Percentiles rank a stretch among this genome's conserved stretches.
Conservation (phyloP, 2,329 filamentous ascomycete genomes). For the Huntiella decipiens region DNA sequence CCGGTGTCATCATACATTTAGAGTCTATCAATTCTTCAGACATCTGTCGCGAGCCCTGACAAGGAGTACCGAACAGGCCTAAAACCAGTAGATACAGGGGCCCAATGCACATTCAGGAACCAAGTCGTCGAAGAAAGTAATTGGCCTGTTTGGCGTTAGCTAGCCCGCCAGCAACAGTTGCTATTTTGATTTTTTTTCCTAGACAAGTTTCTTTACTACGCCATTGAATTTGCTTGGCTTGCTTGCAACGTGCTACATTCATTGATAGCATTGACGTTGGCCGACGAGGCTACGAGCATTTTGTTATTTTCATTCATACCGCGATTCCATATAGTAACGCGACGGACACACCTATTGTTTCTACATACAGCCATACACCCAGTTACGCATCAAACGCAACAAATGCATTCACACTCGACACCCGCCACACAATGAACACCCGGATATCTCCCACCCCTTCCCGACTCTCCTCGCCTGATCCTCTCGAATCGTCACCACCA, state of each 20-base stretch:
- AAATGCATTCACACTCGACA: too few relatives aligned
- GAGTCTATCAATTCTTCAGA: too few relatives aligned
- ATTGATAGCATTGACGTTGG: too few relatives aligned
- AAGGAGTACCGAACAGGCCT: not conserved
- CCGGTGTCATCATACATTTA: too few relatives aligned
- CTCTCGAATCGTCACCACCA: conserved; percentile 8
- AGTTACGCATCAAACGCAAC: too few relatives aligned
- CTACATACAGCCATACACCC: too few relatives aligned
- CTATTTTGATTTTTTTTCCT: not conserved
- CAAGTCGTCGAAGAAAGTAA: not conserved
- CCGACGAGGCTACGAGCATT: too few relatives aligned
- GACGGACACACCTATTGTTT: too few relatives aligned
- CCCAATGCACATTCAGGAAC: not conserved
- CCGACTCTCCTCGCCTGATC: conserved; percentile 9
- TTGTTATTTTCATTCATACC: too few relatives aligned
- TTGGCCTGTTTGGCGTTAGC: not conserved
- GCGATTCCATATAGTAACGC: too few relatives aligned
- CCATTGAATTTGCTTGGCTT: not conserved
- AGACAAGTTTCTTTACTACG: not conserved
- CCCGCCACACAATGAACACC: too few relatives aligned
- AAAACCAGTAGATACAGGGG: not conserved
- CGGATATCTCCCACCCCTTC: too few relatives aligned
- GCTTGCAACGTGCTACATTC: not conserved
- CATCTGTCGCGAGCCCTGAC: not conserved
- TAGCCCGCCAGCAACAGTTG: not conserved